Evolutionary conservation across 2,329 filamentous ascomycete species (phyloP).

Genomic region (Grosmannia serpens): DNA sequence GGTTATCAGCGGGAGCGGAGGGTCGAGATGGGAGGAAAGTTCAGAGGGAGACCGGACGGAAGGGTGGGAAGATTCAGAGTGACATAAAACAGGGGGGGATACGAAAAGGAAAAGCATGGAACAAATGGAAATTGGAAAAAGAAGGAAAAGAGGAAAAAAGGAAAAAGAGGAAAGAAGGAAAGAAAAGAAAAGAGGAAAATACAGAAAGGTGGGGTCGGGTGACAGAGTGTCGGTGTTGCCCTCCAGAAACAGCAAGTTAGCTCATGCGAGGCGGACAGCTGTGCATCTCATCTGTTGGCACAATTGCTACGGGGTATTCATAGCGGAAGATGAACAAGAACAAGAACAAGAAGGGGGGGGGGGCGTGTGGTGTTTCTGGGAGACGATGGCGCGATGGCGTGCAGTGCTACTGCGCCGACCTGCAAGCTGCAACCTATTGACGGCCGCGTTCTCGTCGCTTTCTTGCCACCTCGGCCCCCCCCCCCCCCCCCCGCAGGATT

Average conservation of each 20-base stretch:
- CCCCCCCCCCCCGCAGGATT: conserved; percentile 52
- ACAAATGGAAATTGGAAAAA: neutral
- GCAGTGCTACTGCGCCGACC: neutral
- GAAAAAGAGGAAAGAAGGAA: neutral
- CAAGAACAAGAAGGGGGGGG: too few relatives aligned
- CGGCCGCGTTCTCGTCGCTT: too few relatives aligned
- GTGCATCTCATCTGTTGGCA: neutral
- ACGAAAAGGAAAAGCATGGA: neutral
- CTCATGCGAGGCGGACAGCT: neutral
- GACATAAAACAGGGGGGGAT: neutral
- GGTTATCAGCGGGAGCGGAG: neutral
- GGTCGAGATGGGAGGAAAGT: neutral
- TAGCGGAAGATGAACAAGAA: too few relatives aligned
- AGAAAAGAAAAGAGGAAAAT: neutral
- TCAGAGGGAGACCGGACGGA: neutral
- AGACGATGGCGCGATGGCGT: neutral
- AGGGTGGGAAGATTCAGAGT: neutral
- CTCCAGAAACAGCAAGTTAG: neutral
- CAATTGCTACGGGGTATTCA: too few relatives aligned
- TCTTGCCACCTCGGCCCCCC: too few relatives aligned
- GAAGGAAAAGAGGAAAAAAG: neutral
- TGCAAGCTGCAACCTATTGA: too few relatives aligned
- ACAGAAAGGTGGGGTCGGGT: neutral
- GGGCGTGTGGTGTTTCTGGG: neutral
- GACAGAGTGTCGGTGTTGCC: neutral